A percentile compares a stretch with the other conserved stretches of the same genome.
phyloP scores from a whole-genome alignment of 2,329 filamentous ascomycete species.

The Aspergillus vadensis region DNA sequence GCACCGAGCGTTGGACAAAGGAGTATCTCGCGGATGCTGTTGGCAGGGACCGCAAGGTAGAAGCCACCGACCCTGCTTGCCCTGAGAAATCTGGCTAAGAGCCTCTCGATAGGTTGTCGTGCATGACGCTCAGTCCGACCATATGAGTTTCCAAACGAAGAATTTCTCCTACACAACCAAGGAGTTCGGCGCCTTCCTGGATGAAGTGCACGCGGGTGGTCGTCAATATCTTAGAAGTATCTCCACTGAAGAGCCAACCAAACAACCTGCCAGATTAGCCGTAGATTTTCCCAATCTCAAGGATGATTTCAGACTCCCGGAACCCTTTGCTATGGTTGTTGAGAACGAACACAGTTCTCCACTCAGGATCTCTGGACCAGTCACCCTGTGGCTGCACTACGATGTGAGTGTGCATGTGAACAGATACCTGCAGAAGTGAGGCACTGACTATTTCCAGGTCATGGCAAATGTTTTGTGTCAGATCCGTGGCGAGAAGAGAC shows the following conservation, averaged over 20 bases:
- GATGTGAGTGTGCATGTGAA: conserved; percentile 56
- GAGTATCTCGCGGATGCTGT: conserved; percentile 67
- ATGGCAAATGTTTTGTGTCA: conserved; percentile 88
- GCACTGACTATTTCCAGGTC: conserved; percentile 53
- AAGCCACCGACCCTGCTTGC: conserved; percentile 15
- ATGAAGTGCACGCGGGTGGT: conserved; percentile 59
- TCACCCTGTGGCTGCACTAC: conserved; percentile 90
- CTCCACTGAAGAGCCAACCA: conserved; percentile 67
- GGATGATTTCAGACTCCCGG: conserved; percentile 69
- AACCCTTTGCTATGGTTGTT: conserved; percentile 59
- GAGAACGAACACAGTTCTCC: conserved; percentile 76
- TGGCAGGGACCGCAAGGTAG: conserved; percentile 63
- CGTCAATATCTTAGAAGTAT: conserved; percentile 77
- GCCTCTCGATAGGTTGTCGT: conserved; percentile 62
- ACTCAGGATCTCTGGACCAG: conserved; percentile 74
- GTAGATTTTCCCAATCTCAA: conserved; percentile 72
- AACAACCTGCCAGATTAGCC: conserved; percentile 68
- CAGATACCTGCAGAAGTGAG: not conserved
- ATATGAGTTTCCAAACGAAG: conserved; percentile 80
- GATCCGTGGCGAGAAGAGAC: conserved; percentile 69
- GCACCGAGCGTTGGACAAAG: conserved; percentile 66
- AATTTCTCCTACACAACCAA: conserved; percentile 78
- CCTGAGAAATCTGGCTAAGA: not conserved
- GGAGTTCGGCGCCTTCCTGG: conserved; percentile 66
- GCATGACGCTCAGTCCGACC: conserved; percentile 65